These are phyloP conservation scores for Paramecium octaurelia DNA, from an alignment of 73 alveolate species.

Conservation along the genomic window DNA sequence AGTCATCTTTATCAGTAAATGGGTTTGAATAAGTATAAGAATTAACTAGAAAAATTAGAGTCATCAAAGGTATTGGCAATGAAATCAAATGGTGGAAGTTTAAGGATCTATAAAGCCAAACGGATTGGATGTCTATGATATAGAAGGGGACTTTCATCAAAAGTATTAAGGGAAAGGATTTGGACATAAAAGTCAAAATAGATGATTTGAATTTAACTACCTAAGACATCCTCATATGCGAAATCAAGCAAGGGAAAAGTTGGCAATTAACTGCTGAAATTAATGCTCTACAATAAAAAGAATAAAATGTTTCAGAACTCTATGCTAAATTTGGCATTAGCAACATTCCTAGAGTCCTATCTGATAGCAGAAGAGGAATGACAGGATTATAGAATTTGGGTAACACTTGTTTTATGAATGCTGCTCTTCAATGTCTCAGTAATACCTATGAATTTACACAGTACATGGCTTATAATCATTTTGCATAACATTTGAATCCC, in stretches of 20 bases:
- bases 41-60: not conserved
- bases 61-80: not conserved
- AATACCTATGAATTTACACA: constrained; percentile 76
- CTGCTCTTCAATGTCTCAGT: constrained; percentile 79
- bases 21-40: not conserved
- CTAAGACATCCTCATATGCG: not conserved
- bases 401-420: constrained; percentile 81
- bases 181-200: not conserved
- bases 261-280: constrained; percentile 16
- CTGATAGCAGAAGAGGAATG: constrained; percentile 63
- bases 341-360: not conserved
- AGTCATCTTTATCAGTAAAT: not conserved
- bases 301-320: not conserved
- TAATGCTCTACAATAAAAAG: not conserved
- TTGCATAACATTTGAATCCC: constrained; percentile 43
- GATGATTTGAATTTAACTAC: not conserved
- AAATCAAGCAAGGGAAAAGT: not conserved
- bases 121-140: not conserved
- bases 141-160: not conserved
- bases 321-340: not conserved
- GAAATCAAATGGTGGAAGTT: not conserved
- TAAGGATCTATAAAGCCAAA: not conserved
- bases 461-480: constrained; percentile 53
- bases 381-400: constrained; percentile 84
- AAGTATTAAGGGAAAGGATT: not conserved